Conservation (phyloP, 768 basidiomycete genomes). For the Lactarius pseudohatsudake region DNA sequence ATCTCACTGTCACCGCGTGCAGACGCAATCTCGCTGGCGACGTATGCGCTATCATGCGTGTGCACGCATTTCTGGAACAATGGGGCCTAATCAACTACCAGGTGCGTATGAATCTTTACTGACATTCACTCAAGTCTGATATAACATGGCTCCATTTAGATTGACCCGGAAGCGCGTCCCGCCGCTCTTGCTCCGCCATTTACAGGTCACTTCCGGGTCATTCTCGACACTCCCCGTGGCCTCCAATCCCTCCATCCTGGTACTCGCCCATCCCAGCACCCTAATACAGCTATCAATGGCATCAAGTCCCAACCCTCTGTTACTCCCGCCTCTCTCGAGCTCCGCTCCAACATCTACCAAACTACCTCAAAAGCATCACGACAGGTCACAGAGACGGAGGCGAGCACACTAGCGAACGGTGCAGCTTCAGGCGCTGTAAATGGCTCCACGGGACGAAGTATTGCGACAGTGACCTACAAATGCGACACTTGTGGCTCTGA, state of each 20-base stretch:
- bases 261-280: conserved; percentile 53
- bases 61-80: conserved; percentile 97
- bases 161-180: conserved; percentile 95
- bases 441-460: conserved; percentile 36
- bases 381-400: conserved; percentile 65
- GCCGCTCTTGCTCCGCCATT: conserved; percentile 95
- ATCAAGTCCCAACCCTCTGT: conserved; percentile 42
- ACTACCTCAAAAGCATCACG: conserved; percentile 83
- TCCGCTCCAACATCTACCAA: conserved; percentile 85
- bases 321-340: conserved; percentile 76
- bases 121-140: neutral
- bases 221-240: conserved; percentile 94
- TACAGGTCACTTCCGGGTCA: conserved; percentile 97
- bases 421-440: conserved; percentile 46
- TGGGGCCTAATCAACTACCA: conserved; percentile 99
- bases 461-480: conserved; percentile 54
- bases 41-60: conserved; percentile 98
- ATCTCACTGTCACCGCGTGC: conserved; percentile 96
- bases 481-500: conserved; percentile 97
- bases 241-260: conserved; percentile 91
- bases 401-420: conserved; percentile 59
- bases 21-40: conserved; percentile 95
- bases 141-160: conserved; percentile 47
- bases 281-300: conserved; percentile 47
- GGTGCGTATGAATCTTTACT: conserved; percentile 45